Base-by-base conservation (phyloP, 73 alveolate genomes). In the Tetrahymena elliotti region DNA sequence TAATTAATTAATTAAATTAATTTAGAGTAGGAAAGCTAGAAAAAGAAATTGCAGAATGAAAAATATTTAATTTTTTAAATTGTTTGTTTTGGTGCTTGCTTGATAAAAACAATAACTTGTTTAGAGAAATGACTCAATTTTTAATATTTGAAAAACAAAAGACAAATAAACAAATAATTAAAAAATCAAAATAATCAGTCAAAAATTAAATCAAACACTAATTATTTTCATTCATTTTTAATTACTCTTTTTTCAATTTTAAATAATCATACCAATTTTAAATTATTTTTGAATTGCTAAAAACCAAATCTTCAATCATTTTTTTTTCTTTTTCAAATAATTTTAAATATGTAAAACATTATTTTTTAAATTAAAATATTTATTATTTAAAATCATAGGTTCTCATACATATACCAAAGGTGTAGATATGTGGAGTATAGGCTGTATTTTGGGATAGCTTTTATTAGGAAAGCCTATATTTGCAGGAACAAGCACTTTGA, bases 341-440 rank as follows among this genome's bases (percentile, higher is more conserved):
- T 0, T 10, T 1, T n/a, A n/a, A n/a, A n/a, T n/a, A n/a, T n/a
- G n/a, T n/a, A n/a, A n/a, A n/a, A n/a, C n/a, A n/a, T n/a, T n/a
- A n/a, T n/a, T n/a, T n/a, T n/a, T n/a, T n/a, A n/a, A n/a, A n/a
- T n/a, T n/a, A n/a, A n/a, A n/a, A n/a, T n/a, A n/a, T n/a, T n/a
- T n/a, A n/a, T n/a, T n/a, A n/a, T n/a, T n/a, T n/a, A n/a, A n/a
- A n/a, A 24, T 68, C 11, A 27, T n/a, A 68, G 99, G 99, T 11
- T 95, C 98, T 39, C 98, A 98, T 93, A 98, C 96, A 40, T 98
- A 98, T 94, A 97, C 99, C 33, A 95, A 96, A 93, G 99, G 98
- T 38, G 99, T 98, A 47, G 99, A 98, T 96, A 98, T 98, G 99
- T 98, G 99, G 99, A 96, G 98, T 95, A 94, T 98, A 22, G 99